phyloP scores from a whole-genome alignment of 768 basidiomycete genomes.

The Megacollybia marginata region DNA sequence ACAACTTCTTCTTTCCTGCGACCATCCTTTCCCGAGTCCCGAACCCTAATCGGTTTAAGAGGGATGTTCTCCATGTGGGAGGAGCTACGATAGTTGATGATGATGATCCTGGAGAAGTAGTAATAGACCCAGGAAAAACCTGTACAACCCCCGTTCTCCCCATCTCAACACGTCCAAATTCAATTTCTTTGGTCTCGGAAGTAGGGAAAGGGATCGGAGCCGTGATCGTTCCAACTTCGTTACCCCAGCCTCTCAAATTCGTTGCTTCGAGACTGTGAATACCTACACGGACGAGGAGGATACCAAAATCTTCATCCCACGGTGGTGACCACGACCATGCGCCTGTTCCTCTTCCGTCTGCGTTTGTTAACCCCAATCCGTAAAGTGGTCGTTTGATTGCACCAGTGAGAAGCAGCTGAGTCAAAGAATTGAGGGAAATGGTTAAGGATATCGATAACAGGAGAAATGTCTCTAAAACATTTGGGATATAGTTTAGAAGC shows the following conservation, averaged over 20 bases:
- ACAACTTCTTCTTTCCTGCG: slow-evolving; percentile 11
- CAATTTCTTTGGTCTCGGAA: slow-evolving; percentile 3
- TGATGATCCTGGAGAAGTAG: too few species aligned
- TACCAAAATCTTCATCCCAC: slow-evolving; percentile 67
- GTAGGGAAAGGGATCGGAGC: slow-evolving; percentile 8
- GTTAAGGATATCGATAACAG: slow-evolving; percentile 52
- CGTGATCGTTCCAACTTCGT: slow-evolving; percentile 58
- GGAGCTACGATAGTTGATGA: slow-evolving; percentile 7
- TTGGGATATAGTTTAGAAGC: slow-evolving; percentile 67
- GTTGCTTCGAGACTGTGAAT: slow-evolving; percentile 74
- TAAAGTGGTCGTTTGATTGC: slow-evolving; percentile 52
- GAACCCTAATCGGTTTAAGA: slow-evolving; percentile 21
- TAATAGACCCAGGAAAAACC: slow-evolving; percentile 1
- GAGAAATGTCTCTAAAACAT: slow-evolving; percentile 61
- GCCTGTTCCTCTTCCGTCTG: background rate
- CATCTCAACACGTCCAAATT: slow-evolving; percentile 29
- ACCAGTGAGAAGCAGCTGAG: slow-evolving; percentile 61
- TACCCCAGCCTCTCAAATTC: slow-evolving; percentile 61
- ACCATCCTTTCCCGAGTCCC: slow-evolving; percentile 8
- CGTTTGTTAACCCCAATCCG: slow-evolving; percentile 31
- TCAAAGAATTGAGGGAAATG: slow-evolving; percentile 50
- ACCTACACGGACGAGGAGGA: slow-evolving; percentile 63
- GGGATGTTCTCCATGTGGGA: slow-evolving; percentile 6
- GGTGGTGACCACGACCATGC: slow-evolving; percentile 30
- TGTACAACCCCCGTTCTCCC: slow-evolving; percentile 31